A percentile compares a stretch with the other conserved stretches of the same genome.
phyloP scores from a whole-genome alignment of 805 yeast genomes.

The Starmerella stigmatis region DNA sequence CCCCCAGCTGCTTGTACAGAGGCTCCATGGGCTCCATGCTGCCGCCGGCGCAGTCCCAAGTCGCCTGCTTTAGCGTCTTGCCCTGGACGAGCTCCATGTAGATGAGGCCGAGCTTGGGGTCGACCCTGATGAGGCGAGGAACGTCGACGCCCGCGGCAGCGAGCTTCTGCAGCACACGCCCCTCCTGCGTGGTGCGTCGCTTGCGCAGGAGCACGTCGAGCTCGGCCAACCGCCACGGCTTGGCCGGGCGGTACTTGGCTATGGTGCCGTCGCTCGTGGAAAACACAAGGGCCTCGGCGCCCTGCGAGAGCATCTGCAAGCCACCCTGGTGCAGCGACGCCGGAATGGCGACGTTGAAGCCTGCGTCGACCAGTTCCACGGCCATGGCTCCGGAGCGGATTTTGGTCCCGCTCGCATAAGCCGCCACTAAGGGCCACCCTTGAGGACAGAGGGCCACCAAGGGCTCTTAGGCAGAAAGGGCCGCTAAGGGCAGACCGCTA shows the following conservation, averaged over 20 bases:
- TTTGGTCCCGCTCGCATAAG: too few species aligned
- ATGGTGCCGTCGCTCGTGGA: slow-evolving; percentile 28
- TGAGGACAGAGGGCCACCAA: too few species aligned
- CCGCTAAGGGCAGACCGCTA: too few species aligned
- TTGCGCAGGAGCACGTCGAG: slow-evolving; percentile 69
- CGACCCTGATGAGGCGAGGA: slow-evolving; percentile 68
- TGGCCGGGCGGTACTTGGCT: slow-evolving; percentile 80
- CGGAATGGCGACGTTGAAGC: slow-evolving; percentile 21
- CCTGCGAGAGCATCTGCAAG: slow-evolving; percentile 23
- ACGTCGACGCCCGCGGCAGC: slow-evolving; percentile 44
- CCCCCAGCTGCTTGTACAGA: slow-evolving; percentile 32
- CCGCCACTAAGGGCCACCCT: too few species aligned
- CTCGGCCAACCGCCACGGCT: slow-evolving; percentile 78
- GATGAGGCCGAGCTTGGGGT: slow-evolving; percentile 63
- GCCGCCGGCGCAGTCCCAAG: slow-evolving; percentile 27
- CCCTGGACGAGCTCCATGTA: slow-evolving; percentile 81
- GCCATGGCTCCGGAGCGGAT: background rate
- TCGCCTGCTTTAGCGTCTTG: slow-evolving; percentile 29
- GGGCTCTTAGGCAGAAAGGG: too few species aligned
- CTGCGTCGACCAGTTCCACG: slow-evolving; percentile 11
- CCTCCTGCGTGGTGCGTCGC: slow-evolving; percentile 75
- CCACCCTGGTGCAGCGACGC: slow-evolving; percentile 7
- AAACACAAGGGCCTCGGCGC: slow-evolving; percentile 26
- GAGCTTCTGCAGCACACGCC: slow-evolving; percentile 58
- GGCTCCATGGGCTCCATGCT: slow-evolving; percentile 1